Evolutionary conservation across 108 stramenopile genomes (phyloP).

Genomic region (Pseudonitzschia delicatissima): DNA sequence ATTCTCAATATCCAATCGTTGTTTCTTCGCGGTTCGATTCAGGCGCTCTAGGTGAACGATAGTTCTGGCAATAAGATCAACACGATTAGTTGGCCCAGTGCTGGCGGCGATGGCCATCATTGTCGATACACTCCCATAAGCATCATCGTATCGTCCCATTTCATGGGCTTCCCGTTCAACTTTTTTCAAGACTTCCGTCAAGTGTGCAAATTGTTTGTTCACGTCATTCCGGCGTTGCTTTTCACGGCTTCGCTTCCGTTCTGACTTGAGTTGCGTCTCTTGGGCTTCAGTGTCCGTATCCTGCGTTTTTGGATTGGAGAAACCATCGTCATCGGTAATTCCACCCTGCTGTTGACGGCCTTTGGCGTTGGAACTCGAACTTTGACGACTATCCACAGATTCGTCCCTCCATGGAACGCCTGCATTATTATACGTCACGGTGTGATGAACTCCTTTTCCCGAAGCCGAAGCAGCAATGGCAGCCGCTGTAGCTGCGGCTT

Average conservation of each 20-base stretch:
- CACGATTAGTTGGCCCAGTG: constrained; percentile 51
- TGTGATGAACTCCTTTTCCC: neutral
- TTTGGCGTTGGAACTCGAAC: neutral
- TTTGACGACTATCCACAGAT: neutral
- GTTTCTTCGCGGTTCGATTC: constrained; percentile 34
- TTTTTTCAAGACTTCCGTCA: constrained; percentile 57
- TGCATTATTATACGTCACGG: neutral
- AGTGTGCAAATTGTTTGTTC: constrained; percentile 64
- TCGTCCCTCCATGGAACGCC: neutral
- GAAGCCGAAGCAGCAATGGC: neutral
- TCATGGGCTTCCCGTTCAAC: constrained; percentile 42
- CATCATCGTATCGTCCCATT: constrained; percentile 5
- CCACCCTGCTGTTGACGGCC: neutral
- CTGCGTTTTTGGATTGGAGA: neutral
- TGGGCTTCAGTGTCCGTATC: neutral
- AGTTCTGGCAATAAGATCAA: constrained; percentile 78
- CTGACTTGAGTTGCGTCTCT: constrained; percentile 49
- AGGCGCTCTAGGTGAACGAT: constrained; percentile 53
- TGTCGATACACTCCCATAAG: constrained; percentile 1
- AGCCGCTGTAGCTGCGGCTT: neutral
- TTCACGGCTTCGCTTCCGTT: constrained; percentile 79
- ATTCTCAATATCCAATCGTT: constrained; percentile 46
- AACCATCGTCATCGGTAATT: neutral
- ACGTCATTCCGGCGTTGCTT: constrained; percentile 78
- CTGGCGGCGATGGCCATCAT: constrained; percentile 7